phyloP scores from a whole-genome alignment of 176 grass and related monocot species.

The Avena insularis region DNA sequence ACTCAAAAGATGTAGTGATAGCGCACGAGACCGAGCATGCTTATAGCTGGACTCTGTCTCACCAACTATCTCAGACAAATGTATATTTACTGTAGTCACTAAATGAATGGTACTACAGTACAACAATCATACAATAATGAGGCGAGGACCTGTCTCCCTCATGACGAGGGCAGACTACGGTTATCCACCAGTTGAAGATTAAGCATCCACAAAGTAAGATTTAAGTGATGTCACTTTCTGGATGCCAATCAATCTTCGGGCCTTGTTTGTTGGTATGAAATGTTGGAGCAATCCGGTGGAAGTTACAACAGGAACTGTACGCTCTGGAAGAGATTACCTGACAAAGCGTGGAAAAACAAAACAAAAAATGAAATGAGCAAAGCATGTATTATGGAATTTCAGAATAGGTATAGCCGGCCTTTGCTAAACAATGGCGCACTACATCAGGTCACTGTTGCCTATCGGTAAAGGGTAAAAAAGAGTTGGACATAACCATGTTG shows the following conservation, averaged over 20 bases:
- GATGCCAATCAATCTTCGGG: background rate
- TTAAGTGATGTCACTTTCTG: background rate
- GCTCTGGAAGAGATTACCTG: background rate
- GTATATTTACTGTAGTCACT: conserved; percentile 2
- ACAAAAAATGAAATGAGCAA: background rate
- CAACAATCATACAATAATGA: background rate
- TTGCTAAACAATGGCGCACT: conserved; percentile 12
- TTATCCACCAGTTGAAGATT: background rate
- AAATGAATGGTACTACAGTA: background rate
- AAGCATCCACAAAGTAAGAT: no score
- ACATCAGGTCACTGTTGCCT: background rate
- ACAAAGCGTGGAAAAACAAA: background rate
- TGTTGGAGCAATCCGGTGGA: background rate
- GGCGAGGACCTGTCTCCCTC: background rate
- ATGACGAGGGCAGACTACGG: background rate
- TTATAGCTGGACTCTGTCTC: conserved; percentile 23
- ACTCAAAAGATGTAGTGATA: no score
- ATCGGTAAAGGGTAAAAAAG: conserved; percentile 7
- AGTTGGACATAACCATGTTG: background rate
- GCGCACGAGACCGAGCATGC: no score
- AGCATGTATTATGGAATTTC: conserved; percentile 13
- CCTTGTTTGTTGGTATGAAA: background rate
- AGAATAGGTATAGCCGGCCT: background rate
- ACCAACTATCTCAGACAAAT: conserved; percentile 37
- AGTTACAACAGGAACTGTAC: background rate